Conservation (phyloP, 176 grass and related monocot species). For the Pharus latifolius region DNA sequence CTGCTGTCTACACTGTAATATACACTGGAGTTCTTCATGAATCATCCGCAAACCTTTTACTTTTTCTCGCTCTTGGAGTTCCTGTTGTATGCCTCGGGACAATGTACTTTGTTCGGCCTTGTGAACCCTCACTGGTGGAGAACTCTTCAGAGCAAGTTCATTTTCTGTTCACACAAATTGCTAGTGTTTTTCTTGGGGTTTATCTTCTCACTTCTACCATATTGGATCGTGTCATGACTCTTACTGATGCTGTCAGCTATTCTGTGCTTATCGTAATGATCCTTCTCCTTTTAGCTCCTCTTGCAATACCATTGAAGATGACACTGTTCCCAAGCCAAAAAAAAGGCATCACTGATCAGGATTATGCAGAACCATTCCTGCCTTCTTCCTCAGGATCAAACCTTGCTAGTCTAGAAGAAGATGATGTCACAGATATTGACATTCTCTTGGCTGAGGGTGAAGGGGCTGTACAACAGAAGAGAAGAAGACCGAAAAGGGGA, state of each 20-base stretch:
- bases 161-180: slow-evolving; percentile 70
- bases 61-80: slow-evolving; percentile 58
- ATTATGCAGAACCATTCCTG: slow-evolving; percentile 42
- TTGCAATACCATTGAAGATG: slow-evolving; percentile 93
- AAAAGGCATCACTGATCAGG: slow-evolving; percentile 28
- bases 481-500: slow-evolving; percentile 70
- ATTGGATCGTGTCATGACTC: slow-evolving; percentile 34
- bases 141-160: slow-evolving; percentile 50
- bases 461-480: slow-evolving; percentile 70
- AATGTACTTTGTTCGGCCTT: slow-evolving; percentile 90
- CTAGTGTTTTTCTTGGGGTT: slow-evolving; percentile 56
- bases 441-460: slow-evolving; percentile 86
- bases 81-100: slow-evolving; percentile 49
- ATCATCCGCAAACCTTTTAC: slow-evolving; percentile 54
- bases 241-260: slow-evolving; percentile 43
- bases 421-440: slow-evolving; percentile 57
- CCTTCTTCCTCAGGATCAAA: slow-evolving; percentile 44
- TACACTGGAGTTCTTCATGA: slow-evolving; percentile 57
- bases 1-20: slow-evolving; percentile 77
- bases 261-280: slow-evolving; percentile 54
- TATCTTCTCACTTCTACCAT: slow-evolving; percentile 60
- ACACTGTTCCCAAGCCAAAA: slow-evolving; percentile 49
- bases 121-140: slow-evolving; percentile 60
- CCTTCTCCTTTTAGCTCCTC: slow-evolving; percentile 58
- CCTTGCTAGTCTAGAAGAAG: slow-evolving; percentile 30